phyloP scores from a whole-genome alignment of 2,329 filamentous ascomycete species.

The Aureobasidium sp. region DNA sequence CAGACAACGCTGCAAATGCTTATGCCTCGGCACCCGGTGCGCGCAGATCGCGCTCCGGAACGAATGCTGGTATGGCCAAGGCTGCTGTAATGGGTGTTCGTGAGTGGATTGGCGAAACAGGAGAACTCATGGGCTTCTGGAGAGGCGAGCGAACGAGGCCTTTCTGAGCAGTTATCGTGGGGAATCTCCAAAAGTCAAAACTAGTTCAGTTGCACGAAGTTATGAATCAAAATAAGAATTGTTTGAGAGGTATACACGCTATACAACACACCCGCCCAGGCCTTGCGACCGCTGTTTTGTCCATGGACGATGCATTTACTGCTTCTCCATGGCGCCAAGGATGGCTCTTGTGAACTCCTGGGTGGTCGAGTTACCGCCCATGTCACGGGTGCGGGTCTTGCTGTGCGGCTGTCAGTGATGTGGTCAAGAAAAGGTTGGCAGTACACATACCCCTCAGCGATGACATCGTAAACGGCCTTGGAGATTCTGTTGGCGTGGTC shows the following conservation, averaged over 20 bases:
- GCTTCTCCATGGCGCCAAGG: slow-evolving; percentile 80
- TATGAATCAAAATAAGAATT: slow-evolving; percentile 13
- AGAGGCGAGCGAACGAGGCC: slow-evolving; percentile 48
- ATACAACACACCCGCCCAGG: slow-evolving; percentile 9
- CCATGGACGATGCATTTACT: slow-evolving; percentile 11
- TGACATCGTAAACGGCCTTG: slow-evolving; percentile 72
- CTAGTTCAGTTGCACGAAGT: neutral
- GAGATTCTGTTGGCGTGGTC: slow-evolving; percentile 98
- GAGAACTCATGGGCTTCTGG: slow-evolving; percentile 54
- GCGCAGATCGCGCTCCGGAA: slow-evolving; percentile 43
- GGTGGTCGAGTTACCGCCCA: slow-evolving; percentile 85
- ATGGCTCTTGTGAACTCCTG: slow-evolving; percentile 94
- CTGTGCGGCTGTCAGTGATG: slow-evolving; percentile 41
- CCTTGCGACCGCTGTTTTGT: slow-evolving; percentile 1
- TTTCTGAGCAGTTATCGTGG: neutral
- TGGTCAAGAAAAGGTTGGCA: neutral
- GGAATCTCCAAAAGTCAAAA: neutral
- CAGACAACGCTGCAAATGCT: slow-evolving; percentile 34
- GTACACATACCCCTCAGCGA: slow-evolving; percentile 72
- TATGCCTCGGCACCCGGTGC: slow-evolving; percentile 26
- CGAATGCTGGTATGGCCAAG: slow-evolving; percentile 46
- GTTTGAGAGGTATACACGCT: slow-evolving; percentile 11
- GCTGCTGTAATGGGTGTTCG: slow-evolving; percentile 50
- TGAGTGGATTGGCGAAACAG: slow-evolving; percentile 56
- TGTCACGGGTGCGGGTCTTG: slow-evolving; percentile 82